Evolutionary conservation across 805 yeast genomes (phyloP).

Genomic region (Candida krabiensis): DNA sequence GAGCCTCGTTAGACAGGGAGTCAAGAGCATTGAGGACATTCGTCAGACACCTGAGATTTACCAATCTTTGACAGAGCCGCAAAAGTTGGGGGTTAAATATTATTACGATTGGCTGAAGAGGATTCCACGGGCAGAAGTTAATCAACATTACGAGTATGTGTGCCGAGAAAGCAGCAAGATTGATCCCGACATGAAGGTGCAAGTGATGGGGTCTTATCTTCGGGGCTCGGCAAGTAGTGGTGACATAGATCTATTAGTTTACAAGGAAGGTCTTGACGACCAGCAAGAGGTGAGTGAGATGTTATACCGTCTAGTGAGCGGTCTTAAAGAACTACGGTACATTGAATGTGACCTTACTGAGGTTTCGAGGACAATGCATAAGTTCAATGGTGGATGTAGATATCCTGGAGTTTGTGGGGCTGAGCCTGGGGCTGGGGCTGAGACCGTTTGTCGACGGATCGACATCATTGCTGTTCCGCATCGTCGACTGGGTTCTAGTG

Average conservation of each 20-base stretch:
- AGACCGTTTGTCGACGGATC: conserved; percentile 47
- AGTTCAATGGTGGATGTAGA: conserved; percentile 39
- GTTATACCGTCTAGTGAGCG: conserved; percentile 16
- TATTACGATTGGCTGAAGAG: conserved; percentile 45
- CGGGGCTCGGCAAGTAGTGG: conserved; percentile 48
- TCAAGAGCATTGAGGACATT: conserved; percentile 40
- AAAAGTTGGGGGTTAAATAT: conserved; percentile 43
- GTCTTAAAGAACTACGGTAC: conserved; percentile 15
- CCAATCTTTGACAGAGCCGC: conserved; percentile 22
- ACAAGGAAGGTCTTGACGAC: conserved; percentile 33
- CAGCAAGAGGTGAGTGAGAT: conserved; percentile 16
- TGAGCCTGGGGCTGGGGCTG: no score
- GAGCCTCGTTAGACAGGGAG: conserved; percentile 37
- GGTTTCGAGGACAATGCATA: conserved; percentile 20
- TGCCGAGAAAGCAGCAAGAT: conserved; percentile 20
- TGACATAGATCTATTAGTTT: conserved; percentile 53
- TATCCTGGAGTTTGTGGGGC: no score
- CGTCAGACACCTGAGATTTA: conserved; percentile 17
- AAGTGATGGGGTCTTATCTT: conserved; percentile 53
- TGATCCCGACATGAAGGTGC: conserved; percentile 36
- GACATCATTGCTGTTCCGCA: conserved; percentile 51
- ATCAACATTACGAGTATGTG: conserved; percentile 38
- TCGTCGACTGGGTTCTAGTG: conserved; percentile 44
- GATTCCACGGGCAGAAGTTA: conserved; percentile 48
- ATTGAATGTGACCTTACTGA: conserved; percentile 24